Percentiles rank a stretch among this genome's conserved stretches.
Evolutionary conservation across 148 eudicot species (phyloP).

Genomic region (Heliamphora exappendiculata): DNA sequence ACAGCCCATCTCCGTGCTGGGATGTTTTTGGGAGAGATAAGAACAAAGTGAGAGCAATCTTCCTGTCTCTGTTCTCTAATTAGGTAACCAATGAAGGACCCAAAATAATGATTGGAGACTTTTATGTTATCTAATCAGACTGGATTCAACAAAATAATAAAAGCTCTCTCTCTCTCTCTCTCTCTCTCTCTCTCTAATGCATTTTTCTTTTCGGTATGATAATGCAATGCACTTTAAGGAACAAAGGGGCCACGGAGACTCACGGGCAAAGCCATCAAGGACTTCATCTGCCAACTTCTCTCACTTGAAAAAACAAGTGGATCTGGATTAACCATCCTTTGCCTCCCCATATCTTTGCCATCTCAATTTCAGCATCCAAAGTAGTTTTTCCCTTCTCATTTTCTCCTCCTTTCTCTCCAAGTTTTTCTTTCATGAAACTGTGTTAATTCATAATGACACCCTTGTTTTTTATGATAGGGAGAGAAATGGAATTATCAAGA

Average conservation of each 20-base stretch:
- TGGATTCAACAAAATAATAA: neutral
- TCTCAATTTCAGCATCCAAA: neutral
- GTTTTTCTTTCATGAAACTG: too few species aligned
- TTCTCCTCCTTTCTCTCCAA: neutral
- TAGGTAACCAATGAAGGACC: neutral
- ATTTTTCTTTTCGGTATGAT: too few species aligned
- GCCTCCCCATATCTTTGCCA: neutral
- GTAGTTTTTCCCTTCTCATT: neutral
- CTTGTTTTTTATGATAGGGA: too few species aligned
- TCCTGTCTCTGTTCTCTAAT: neutral
- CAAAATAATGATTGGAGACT: neutral
- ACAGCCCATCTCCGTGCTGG: neutral
- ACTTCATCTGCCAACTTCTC: constrained; percentile 2
- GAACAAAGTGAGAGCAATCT: neutral
- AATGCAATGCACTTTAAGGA: neutral
- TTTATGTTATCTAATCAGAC: too few species aligned
- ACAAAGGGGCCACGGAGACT: neutral
- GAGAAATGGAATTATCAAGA: neutral
- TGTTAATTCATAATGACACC: too few species aligned
- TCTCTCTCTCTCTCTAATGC: too few species aligned
- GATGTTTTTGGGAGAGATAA: neutral
- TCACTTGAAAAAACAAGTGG: neutral
- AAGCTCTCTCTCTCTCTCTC: too few species aligned
- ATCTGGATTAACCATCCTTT: too few species aligned
- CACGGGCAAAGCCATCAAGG: neutral